Evolutionary conservation across 805 yeast genomes (phyloP), one percentile per base, ranked within the genome.

Genomic region (Suhomyces kilbournensis): DNA sequence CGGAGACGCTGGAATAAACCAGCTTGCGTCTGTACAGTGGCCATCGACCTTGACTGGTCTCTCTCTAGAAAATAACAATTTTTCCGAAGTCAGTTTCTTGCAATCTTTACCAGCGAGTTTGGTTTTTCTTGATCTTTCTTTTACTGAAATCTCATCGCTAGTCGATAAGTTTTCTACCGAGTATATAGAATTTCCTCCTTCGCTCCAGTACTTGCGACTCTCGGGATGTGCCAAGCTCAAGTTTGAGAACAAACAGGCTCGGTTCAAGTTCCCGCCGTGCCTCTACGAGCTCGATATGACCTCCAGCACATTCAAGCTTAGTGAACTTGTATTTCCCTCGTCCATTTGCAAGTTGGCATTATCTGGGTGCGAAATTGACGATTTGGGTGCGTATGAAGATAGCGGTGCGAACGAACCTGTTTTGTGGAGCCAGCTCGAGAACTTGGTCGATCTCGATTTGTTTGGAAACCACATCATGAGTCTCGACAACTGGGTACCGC

Each of bases 181-280:
- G 23, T 38, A 46, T 43, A 64, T 69, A 50, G 49, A 56, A 32
- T 71, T 73, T 46, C 76, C 77, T 3, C 49, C 53, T n/a, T 53
- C 52, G 23, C 56, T 72, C 45, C 56, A 54, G 14, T 49, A 55
- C 14, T 52, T 68, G 26, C 57, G 65, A 25, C 44, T 68, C n/a
- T 55, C 59, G 22, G 57, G 61, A 22, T 63, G 66, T 46, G 46
- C 49, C 25, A 39, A 32, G 19, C 44, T 61, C 28, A 22, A 46
- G 26, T 46, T 46, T 20, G n/a, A n/a, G 12, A 8, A 19, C 38
- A 14, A 49, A 28, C 32, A 12, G 32, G 12, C 35, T 32, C 47
- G 45, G 22, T 42, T 42, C 45, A 42, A 42, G 30, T 67, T 69
- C 43, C 71, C 71, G 0, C 46, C 52, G 2, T 48, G 53, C 12